A percentile compares a stretch with the other conserved stretches of the same genome.
These are phyloP conservation scores for Choiromyces venosus DNA, from an alignment of 495 filamentous ascomycete genomes.

Conservation along the genomic window DNA sequence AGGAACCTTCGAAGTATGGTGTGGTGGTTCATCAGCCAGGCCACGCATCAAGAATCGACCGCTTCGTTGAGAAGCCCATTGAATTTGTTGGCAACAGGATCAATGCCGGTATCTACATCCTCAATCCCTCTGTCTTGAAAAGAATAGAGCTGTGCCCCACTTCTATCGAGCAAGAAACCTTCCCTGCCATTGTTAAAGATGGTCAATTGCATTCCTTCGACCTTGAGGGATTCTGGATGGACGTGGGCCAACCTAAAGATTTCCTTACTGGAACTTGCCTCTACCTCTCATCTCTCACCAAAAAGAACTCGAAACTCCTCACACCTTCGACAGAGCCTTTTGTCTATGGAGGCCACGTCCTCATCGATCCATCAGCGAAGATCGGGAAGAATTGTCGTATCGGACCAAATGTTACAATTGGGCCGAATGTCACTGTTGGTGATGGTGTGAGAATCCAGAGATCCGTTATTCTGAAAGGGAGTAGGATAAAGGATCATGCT, in stretches of 20 bases:
- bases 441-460: slow-evolving; percentile 94
- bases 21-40: slow-evolving; percentile 96
- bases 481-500: slow-evolving; percentile 97
- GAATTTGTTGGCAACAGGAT: slow-evolving; percentile 99
- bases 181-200: slow-evolving; percentile 88
- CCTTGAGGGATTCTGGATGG: slow-evolving; percentile 99
- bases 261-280: slow-evolving; percentile 96
- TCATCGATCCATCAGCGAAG: slow-evolving; percentile 91
- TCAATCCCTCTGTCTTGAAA: slow-evolving; percentile 84
- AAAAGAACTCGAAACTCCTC: slow-evolving; percentile 85
- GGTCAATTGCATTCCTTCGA: slow-evolving; percentile 96
- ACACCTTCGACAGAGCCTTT: slow-evolving; percentile 67
- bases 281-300: slow-evolving; percentile 87
- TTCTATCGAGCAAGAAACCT: slow-evolving; percentile 98
- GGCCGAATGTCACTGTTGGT: slow-evolving; percentile 87
- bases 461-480: slow-evolving; percentile 79
- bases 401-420: slow-evolving; percentile 95
- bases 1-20: slow-evolving; percentile 98
- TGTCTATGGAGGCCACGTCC: slow-evolving; percentile 91
- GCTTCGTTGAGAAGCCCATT: slow-evolving; percentile 98
- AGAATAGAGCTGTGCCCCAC: slow-evolving; percentile 96
- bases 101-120: slow-evolving; percentile 98
- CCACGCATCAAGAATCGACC: slow-evolving; percentile 88
- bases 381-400: slow-evolving; percentile 99
- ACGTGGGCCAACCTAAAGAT: slow-evolving; percentile 98